These are phyloP conservation scores for Fusarium sp. DNA, from an alignment of 2,329 filamentous ascomycete genomes.

Conservation along the genomic window DNA sequence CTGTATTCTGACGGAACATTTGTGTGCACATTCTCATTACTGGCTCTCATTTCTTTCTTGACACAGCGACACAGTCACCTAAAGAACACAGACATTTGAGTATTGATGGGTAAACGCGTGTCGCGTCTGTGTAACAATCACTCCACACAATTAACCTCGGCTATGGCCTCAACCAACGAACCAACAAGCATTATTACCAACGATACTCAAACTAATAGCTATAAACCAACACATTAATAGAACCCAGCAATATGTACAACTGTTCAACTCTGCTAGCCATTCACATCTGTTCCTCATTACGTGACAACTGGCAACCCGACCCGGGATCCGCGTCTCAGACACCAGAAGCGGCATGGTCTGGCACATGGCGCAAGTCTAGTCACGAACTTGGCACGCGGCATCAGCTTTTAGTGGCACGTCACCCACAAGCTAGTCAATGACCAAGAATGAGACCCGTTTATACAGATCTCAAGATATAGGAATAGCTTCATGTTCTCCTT, in stretches of 20 bases:
- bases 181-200: neutral
- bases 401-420: neutral
- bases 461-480: neutral
- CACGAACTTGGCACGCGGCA: neutral
- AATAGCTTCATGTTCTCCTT: neutral
- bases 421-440: neutral
- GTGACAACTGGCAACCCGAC: neutral
- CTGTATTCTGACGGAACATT: neutral
- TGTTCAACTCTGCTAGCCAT: neutral
- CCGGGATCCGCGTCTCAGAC: neutral
- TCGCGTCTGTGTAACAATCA: neutral
- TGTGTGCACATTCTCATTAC: neutral
- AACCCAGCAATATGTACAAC: neutral
- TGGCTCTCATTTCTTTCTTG: neutral
- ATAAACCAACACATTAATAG: neutral
- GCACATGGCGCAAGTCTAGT: neutral
- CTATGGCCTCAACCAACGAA: neutral
- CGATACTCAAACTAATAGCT: neutral
- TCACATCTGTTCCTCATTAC: neutral
- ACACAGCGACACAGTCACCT: neutral
- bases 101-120: neutral
- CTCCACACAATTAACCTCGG: neutral
- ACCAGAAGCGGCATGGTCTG: constrained; percentile 1
- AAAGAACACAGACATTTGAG: neutral
- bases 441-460: neutral